Evolutionary conservation across 1,284 basidiomycete species (phyloP), one percentile per base, ranked within the genome.

Genomic region (Apiotrichum veenhuisii): DNA sequence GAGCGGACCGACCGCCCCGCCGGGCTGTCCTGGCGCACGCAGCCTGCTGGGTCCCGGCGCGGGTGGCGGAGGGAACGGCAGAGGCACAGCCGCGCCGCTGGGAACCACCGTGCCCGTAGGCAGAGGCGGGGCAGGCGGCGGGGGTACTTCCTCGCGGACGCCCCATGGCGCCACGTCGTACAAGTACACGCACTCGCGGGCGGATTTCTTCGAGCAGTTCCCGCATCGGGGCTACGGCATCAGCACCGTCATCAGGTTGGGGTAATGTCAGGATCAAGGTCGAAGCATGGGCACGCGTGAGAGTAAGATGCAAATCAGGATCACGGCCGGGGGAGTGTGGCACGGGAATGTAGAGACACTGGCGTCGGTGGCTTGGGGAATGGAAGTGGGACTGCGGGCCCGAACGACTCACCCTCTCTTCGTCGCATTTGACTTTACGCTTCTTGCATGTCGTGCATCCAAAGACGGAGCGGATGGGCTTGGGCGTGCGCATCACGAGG

Each of bases 361-460:
- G n/a, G n/a, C n/a, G n/a, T n/a, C n/a, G n/a, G n/a, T n/a, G n/a
- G n/a, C n/a, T n/a, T n/a, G n/a, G n/a, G n/a, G n/a, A n/a, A n/a
- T n/a, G n/a, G n/a, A n/a, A n/a, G n/a, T n/a, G n/a, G n/a, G n/a
- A n/a, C n/a, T n/a, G n/a, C n/a, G n/a, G n/a, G n/a, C n/a, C n/a
- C 14, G 11, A 34, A 36, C 12, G 3, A 43, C 55, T 37, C 45
- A 58, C 57, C 37, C 57, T 22, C 34, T 42, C 41, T 41, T 59
- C 50, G n/a, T 59, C 57, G 11, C 57, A 59, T 46, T 59, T 59
- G 34, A 59, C 54, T 26, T 59, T 59, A 12, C 57, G 53, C 41
- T 55, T 54, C 45, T 59, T 59, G 36, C 57, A 59, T 4, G 53
- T 50, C 22, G 50, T 50, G 40, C 57, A 59, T 5, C 57, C 57